Conservation (phyloP, 2,329 filamentous ascomycete genomes). For the Aureobasidium lini region DNA sequence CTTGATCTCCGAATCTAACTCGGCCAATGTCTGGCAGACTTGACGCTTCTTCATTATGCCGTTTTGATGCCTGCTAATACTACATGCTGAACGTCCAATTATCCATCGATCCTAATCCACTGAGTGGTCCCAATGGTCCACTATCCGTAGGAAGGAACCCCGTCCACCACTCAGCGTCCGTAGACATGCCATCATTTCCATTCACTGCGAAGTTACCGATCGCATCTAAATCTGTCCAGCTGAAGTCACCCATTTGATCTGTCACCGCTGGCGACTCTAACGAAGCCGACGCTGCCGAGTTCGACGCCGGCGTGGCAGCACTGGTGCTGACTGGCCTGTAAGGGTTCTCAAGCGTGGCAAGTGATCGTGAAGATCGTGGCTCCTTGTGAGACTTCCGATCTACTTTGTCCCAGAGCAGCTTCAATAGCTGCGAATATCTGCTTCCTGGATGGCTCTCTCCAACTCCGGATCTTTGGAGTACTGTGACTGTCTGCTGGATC, state of each 20-base stretch:
- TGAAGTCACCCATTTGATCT: slow-evolving; percentile 42
- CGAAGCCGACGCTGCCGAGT: slow-evolving; percentile 18
- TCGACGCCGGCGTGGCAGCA: slow-evolving; percentile 26
- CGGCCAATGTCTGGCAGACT: too few species aligned
- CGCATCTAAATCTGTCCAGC: slow-evolving; percentile 41
- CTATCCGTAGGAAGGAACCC: slow-evolving; percentile 30
- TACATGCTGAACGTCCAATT: slow-evolving; percentile 23
- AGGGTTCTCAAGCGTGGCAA: slow-evolving; percentile 26
- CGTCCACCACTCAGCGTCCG: slow-evolving; percentile 30
- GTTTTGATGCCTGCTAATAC: not conserved
- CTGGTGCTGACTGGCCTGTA: slow-evolving; percentile 34
- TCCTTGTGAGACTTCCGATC: slow-evolving; percentile 26
- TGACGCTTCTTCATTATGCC: too few species aligned
- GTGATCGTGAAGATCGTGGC: slow-evolving; percentile 8
- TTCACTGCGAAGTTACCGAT: slow-evolving; percentile 43
- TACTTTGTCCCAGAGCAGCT: slow-evolving; percentile 43
- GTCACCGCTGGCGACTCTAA: slow-evolving; percentile 32
- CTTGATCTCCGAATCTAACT: too few species aligned
- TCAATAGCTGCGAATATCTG: slow-evolving; percentile 40
- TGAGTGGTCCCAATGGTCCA: slow-evolving; percentile 26
- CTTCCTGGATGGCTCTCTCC: slow-evolving; percentile 40
- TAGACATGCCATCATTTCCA: slow-evolving; percentile 26
- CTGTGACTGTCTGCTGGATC: slow-evolving; percentile 39
- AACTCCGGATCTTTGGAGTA: slow-evolving; percentile 38
- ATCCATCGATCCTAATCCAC: slow-evolving; percentile 25